Percentiles rank a stretch among this genome's conserved stretches.
Conservation (phyloP, 2,329 filamentous ascomycete genomes). For the Sporothrix curviconia region DNA sequence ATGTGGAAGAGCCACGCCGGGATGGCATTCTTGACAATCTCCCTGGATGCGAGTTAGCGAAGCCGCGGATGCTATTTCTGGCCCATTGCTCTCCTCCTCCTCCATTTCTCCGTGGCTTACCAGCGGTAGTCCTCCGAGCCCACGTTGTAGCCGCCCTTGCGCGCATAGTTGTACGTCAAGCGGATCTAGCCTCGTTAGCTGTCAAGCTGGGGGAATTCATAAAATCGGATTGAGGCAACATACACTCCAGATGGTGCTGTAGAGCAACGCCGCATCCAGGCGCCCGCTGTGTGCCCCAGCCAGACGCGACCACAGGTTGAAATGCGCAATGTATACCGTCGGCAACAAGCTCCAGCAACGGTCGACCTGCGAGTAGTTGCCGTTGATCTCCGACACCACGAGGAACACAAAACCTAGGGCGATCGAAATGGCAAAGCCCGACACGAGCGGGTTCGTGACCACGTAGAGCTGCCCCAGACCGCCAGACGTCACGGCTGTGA, state of each 20-base stretch:
- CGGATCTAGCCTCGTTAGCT: too few relatives aligned
- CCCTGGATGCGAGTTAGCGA: conserved; percentile 40
- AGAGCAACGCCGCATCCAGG: conserved; percentile 64
- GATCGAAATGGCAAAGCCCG: conserved; percentile 64
- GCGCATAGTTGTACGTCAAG: conserved; percentile 94
- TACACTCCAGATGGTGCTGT: conserved; percentile 75
- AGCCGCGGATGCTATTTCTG: too few relatives aligned
- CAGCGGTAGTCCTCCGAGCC: conserved; percentile 96
- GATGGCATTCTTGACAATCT: conserved; percentile 61
- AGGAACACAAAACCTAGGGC: conserved; percentile 67
- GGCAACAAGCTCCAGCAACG: conserved; percentile 87
- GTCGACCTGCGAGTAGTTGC: conserved; percentile 96
- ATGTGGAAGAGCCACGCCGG: conserved; percentile 65
- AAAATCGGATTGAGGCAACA: too few relatives aligned
- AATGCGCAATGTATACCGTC: conserved; percentile 79
- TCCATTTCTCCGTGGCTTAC: too few relatives aligned
- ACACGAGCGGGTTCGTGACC: conserved; percentile 78
- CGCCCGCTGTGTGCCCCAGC: conserved; percentile 63
- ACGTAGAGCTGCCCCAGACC: conserved; percentile 56
- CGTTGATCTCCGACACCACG: conserved; percentile 73
- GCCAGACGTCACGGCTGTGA: conserved; percentile 50
- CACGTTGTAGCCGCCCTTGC: conserved; percentile 81
- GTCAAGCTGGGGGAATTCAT: too few relatives aligned
- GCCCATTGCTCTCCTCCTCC: too few relatives aligned
- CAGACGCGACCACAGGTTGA: conserved; percentile 72